These are phyloP conservation scores for Microsporum canis DNA, from an alignment of 2,329 filamentous ascomycete species.

Conservation along the genomic window DNA sequence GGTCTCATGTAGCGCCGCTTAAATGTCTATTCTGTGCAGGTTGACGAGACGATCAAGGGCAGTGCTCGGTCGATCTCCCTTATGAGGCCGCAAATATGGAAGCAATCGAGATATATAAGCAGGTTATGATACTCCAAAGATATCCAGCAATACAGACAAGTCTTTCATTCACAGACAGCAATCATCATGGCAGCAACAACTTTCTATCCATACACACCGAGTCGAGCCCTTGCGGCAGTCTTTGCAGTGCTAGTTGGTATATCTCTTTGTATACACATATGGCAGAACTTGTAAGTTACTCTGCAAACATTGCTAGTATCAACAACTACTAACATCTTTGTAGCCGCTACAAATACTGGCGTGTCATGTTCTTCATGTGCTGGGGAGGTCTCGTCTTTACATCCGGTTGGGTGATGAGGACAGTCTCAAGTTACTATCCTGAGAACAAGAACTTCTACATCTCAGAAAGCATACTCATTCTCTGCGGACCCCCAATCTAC, in stretches of 20 bases:
- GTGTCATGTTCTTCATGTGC: slow-evolving; percentile 28
- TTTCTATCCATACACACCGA: slow-evolving; percentile 21
- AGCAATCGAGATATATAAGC: not conserved
- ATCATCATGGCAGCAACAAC: not conserved
- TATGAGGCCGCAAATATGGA: not conserved
- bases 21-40: not conserved
- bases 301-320: too few relatives aligned
- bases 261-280: slow-evolving; percentile 23
- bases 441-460: slow-evolving; percentile 24
- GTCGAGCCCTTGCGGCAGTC: slow-evolving; percentile 24
- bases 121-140: not conserved
- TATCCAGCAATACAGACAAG: not conserved
- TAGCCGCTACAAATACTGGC: slow-evolving; percentile 25
- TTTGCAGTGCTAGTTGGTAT: slow-evolving; percentile 24
- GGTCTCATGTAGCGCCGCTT: not conserved
- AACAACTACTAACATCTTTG: not conserved
- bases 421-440: slow-evolving; percentile 22
- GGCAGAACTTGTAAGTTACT: slow-evolving; percentile 25
- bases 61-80: not conserved
- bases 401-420: slow-evolving; percentile 27
- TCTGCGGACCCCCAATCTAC: slow-evolving; percentile 28
- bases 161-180: not conserved
- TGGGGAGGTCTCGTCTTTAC: slow-evolving; percentile 29
- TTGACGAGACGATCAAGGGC: not conserved
- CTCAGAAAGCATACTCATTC: slow-evolving; percentile 26